These are phyloP conservation scores for Macrolepiota dolichaula DNA, from an alignment of 768 basidiomycete species.

Conservation along the genomic window DNA sequence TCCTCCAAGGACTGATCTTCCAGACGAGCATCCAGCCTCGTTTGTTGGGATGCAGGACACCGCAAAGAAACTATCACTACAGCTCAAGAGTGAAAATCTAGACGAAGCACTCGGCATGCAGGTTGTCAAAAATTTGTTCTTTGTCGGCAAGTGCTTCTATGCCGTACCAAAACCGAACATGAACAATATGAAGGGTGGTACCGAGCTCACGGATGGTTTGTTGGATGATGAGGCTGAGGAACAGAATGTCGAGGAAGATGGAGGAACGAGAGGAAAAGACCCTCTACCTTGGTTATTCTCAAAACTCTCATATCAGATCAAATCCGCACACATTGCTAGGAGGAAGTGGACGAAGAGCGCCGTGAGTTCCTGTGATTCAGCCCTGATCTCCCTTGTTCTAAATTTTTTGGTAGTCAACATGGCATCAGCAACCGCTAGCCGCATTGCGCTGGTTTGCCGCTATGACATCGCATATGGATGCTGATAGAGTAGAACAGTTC, in stretches of 20 bases:
- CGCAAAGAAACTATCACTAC: constrained; percentile 67
- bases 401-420: constrained; percentile 54
- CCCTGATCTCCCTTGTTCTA: constrained; percentile 3
- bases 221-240: constrained; percentile 22
- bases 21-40: constrained; percentile 47
- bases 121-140: constrained; percentile 90
- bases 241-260: constrained; percentile 19
- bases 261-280: constrained; percentile 24
- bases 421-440: constrained; percentile 78
- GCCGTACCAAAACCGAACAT: constrained; percentile 26
- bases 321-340: constrained; percentile 70
- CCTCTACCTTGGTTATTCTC: constrained; percentile 89
- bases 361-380: constrained; percentile 31
- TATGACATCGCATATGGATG: constrained; percentile 72
- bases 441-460: constrained; percentile 93
- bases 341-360: constrained; percentile 45
- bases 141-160: constrained; percentile 83
- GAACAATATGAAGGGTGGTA: constrained; percentile 21
- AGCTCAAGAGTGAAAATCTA: constrained; percentile 80
- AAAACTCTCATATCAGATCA: constrained; percentile 84
- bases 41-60: constrained; percentile 57
- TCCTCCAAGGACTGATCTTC: constrained; percentile 28
- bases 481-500: constrained; percentile 56
- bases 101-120: constrained; percentile 75
- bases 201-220: constrained; percentile 28